Evolutionary conservation across 176 grass and related monocot genomes (phyloP).

Genomic region (Zea mays): Zm-B73-REFERENCE-NAM-5.0 NC_050102.1:74461501-74462000

Average conservation of each 20-base stretch:
- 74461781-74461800: too few species aligned
- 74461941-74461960: neutral
- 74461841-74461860: neutral
- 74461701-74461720: neutral
- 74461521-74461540: conserved; percentile 27
- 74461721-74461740: conserved; percentile 21
- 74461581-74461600: neutral
- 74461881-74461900: neutral
- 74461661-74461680: neutral
- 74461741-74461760: too few species aligned
- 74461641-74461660: neutral
- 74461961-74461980: neutral
- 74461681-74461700: neutral
- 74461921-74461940: conserved; percentile 23
- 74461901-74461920: conserved; percentile 23
- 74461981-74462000: conserved; percentile 16
- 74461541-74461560: neutral
- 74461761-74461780: too few species aligned
- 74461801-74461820: too few species aligned
- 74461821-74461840: too few species aligned
- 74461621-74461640: neutral
- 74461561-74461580: neutral
- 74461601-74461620: too few species aligned
- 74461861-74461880: neutral
- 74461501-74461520: conserved; percentile 43